Evolutionary conservation across 2,329 filamentous ascomycete species (phyloP), one percentile per base, ranked within the genome.

Genomic region (Paraphaeosphaeria sporulosa): DNA sequence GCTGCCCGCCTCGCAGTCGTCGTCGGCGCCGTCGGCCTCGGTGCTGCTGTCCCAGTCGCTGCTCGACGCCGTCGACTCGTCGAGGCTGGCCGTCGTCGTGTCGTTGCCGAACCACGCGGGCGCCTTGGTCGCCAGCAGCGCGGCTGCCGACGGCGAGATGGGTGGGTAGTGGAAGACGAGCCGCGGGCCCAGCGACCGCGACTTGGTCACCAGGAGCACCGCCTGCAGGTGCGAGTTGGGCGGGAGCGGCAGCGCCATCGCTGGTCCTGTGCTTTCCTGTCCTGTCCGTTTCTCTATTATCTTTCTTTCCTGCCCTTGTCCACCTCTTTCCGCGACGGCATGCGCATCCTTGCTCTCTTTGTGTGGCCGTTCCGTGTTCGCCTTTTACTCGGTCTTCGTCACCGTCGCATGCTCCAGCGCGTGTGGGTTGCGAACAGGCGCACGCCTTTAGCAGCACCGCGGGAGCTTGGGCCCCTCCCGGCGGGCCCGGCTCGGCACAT

Each of bases 81-180:
- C 74, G 47, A 73, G 60, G 57, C 74, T 78, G 44, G 67, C 72
- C 5, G 75, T 79, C 2, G 75, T 74, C 19, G 73, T 74, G 48
- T 73, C 70, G 54, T 74, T 72, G 38, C 76, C 72, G 57, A 75
- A 79, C 78, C 77, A 79, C 1, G 70, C 64, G 1, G 76, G 72
- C 36, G 72, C 69, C 42, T 71, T 72, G 47, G 71, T 71, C 9
- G 71, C 71, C 8, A 72, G 71, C 30, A 78, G 69, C 6, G 73
- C 70, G n/a, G 73, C 69, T 1, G 74, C 71, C 7, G 73, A 75
- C 2, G 75, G 72, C 23, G 77, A 76, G n/a, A 78, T 67, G 5
- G 75, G 75, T 25, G 78, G 78, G 47, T 79, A 79, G 63, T 80
- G 78, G 63, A 79, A 80, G 40, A 79, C 76, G n/a, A 80, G 74